Evolutionary conservation across 768 basidiomycete genomes (phyloP).

Genomic region (Boletus fagicola): DNA sequence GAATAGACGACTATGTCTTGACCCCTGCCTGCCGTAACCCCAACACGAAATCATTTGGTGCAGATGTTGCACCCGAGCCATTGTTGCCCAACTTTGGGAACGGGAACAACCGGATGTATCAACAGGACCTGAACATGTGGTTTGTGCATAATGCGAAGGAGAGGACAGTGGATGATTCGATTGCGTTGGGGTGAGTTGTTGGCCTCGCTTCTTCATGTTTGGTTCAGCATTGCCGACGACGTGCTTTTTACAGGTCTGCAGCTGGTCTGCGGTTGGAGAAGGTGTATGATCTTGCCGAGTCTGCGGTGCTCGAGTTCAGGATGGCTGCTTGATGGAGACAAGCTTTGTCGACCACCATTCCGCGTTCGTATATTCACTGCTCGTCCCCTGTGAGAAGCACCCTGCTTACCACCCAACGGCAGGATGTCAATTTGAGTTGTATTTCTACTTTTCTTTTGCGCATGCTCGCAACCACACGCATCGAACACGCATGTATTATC

Average conservation of each 20-base stretch:
- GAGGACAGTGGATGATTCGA: conserved; percentile 41
- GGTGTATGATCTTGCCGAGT: conserved; percentile 29
- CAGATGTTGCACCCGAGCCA: conserved; percentile 41
- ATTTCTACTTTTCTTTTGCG: not conserved
- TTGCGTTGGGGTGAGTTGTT: conserved; percentile 31
- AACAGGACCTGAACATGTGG: conserved; percentile 50
- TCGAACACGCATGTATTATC: not conserved
- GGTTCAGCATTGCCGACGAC: not conserved
- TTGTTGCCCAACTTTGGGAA: conserved; percentile 49
- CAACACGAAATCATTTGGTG: conserved; percentile 3
- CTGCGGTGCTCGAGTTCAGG: conserved; percentile 27
- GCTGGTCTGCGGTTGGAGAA: conserved; percentile 24
- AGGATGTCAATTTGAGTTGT: not conserved
- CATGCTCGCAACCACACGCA: not conserved
- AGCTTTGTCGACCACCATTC: not conserved
- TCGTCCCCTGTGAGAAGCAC: not conserved
- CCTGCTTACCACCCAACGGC: not conserved
- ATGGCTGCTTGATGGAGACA: conserved; percentile 9
- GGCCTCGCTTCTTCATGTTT: not conserved
- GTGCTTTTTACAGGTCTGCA: conserved; percentile 7
- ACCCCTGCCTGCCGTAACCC: conserved; percentile 10
- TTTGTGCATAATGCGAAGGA: conserved; percentile 41
- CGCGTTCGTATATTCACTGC: not conserved
- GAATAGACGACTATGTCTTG: conserved; percentile 26
- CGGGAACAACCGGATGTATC: conserved; percentile 40